phyloP scores from a whole-genome alignment of 345 rosid genomes.

The Dipteronia dyeriana region DNA sequence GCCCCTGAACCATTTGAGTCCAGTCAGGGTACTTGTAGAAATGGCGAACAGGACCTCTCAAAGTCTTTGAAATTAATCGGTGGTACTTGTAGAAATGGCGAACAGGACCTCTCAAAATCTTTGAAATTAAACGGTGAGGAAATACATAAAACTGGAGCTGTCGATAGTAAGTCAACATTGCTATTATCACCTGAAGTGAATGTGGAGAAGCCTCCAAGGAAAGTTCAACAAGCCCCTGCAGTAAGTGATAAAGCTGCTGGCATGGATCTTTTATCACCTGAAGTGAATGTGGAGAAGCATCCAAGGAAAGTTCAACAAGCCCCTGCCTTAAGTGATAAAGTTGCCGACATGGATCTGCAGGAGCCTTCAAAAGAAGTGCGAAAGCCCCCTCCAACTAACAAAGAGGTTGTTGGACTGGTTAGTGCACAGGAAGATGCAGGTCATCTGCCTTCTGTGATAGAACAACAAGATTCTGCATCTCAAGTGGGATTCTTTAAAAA shows the following conservation, averaged over 20 bases:
- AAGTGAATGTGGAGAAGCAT: constrained; percentile 18
- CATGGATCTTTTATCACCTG: constrained; percentile 9
- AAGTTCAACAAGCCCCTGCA: constrained; percentile 24
- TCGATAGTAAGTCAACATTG: constrained; percentile 17
- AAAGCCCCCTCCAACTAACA: constrained; percentile 23
- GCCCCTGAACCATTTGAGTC: constrained; percentile 34
- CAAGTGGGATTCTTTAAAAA: constrained; percentile 41
- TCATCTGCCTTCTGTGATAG: constrained; percentile 16
- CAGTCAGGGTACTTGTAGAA: constrained; percentile 3
- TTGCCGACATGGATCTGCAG: constrained; percentile 24
- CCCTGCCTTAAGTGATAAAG: constrained; percentile 23
- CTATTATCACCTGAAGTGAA: constrained; percentile 19
- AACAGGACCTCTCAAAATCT: constrained; percentile 7
- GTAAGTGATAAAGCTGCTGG: constrained; percentile 21
- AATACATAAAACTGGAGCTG: constrained; percentile 21
- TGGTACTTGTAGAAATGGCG: constrained; percentile 23
- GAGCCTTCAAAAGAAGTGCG: constrained; percentile 22
- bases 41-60: constrained; percentile 16
- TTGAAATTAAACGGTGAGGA: constrained; percentile 28
- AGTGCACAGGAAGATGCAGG: constrained; percentile 17
- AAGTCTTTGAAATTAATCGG: constrained; percentile 22
- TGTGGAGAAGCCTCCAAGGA: constrained; percentile 19
- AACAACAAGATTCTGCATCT: constrained; percentile 35
- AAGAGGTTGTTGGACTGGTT: constrained; percentile 17
- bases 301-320: constrained; percentile 23